phyloP scores from a whole-genome alignment of 2,329 filamentous ascomycete genomes.

The Talaromyces sp. region DNA sequence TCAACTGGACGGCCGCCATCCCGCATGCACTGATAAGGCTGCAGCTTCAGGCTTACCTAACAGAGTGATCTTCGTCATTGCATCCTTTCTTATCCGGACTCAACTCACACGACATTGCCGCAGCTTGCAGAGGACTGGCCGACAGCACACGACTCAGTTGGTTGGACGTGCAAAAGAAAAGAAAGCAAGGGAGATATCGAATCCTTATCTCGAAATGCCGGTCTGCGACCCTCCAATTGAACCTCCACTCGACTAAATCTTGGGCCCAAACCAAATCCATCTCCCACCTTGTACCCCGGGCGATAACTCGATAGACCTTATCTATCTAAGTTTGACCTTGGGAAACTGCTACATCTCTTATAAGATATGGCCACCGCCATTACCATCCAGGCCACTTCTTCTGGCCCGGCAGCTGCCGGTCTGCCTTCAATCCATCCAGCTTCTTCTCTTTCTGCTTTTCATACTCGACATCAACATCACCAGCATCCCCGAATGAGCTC shows the following conservation, averaged over 20 bases:
- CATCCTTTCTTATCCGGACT: not conserved
- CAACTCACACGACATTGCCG: not conserved
- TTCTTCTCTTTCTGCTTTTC: constrained; percentile 25
- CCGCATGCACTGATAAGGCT: constrained; percentile 11
- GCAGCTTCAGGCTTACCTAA: constrained; percentile 4
- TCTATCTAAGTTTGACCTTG: not conserved
- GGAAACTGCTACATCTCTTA: constrained; percentile 7
- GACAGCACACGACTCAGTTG: not conserved
- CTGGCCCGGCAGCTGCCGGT: constrained; percentile 25
- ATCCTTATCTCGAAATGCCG: constrained; percentile 6
- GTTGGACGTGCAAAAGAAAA: not conserved
- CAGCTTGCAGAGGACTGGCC: not conserved
- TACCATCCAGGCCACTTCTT: constrained; percentile 37
- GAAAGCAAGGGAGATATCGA: not conserved
- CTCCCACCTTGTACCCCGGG: not conserved
- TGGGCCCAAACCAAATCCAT: not conserved
- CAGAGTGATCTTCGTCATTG: constrained; percentile 1
- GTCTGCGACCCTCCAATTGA: constrained; percentile 8
- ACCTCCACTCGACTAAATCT: constrained; percentile 7
- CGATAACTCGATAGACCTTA: not conserved
- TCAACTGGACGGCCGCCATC: not conserved
- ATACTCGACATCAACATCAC: constrained; percentile 17
- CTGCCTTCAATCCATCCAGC: constrained; percentile 24
- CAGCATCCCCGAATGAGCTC: constrained; percentile 22
- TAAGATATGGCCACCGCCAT: constrained; percentile 37